Conservation (phyloP, 2,329 filamentous ascomycete species). For the Cordyceps farinosa region DNA sequence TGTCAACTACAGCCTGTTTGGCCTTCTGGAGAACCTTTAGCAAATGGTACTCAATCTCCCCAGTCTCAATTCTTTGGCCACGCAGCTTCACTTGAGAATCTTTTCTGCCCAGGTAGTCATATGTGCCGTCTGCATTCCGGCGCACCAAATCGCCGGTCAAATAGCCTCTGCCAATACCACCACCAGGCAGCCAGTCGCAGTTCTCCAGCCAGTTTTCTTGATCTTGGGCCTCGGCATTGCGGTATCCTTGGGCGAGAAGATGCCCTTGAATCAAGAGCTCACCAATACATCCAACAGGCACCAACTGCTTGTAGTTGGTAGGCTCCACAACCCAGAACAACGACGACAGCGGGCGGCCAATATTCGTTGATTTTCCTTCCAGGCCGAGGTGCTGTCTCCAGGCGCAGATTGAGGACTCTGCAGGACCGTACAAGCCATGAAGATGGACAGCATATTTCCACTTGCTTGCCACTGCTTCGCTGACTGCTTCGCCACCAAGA, state of each 20-base stretch:
- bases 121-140: constrained; percentile 30
- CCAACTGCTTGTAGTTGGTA: not conserved
- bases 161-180: constrained; percentile 22
- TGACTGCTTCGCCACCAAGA: constrained; percentile 23
- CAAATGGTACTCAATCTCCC: constrained; percentile 15
- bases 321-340: not conserved
- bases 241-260: constrained; percentile 1
- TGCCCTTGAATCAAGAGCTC: constrained; percentile 3
- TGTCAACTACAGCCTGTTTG: not conserved
- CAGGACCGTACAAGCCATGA: constrained; percentile 8
- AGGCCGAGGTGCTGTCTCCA: constrained; percentile 6
- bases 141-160: constrained; percentile 19
- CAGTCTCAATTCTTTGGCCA: constrained; percentile 49
- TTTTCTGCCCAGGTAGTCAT: constrained; percentile 44
- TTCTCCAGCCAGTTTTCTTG: not conserved
- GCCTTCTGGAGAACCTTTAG: not conserved
- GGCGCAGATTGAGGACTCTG: not conserved
- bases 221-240: not conserved
- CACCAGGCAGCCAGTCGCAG: not conserved
- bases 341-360: not conserved
- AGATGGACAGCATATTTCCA: constrained; percentile 13
- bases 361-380: constrained; percentile 3
- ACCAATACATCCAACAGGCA: constrained; percentile 4
- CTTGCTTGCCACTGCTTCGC: not conserved
- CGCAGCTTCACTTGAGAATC: constrained; percentile 53